Evolutionary conservation across 768 basidiomycete species (phyloP), one percentile per base, ranked within the genome.

Genomic region (Termitomyces titanicus): DNA sequence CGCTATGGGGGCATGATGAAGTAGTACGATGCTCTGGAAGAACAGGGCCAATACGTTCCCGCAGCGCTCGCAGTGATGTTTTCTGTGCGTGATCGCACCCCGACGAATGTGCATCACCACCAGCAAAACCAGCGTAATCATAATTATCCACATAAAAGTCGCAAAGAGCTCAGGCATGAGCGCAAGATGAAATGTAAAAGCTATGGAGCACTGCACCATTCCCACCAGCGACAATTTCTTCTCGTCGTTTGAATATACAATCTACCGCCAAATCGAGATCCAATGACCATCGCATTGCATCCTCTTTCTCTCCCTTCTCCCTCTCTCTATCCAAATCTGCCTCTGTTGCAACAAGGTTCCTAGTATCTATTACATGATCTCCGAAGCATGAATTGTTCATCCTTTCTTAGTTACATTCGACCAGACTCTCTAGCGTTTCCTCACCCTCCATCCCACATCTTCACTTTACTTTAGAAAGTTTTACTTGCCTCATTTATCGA

Each of bases 161-260:
- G 82, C 56, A 86, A 84, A 67, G 87, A 89, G 70, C 70, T 79
- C 58, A 76, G 82, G 61, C 75, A 81, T 64, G 87, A 90, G 72
- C 82, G 81, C 65, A 88, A 85, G 72, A 74, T 80, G 69, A 84
- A 86, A 69, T 77, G 82, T 60, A 80, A 85, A 74, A 77, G 72
- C 69, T 75, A 74, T 65, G 74, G 72, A 61, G 66, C 80, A 53
- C 63, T 62, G 4, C 67, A 74, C n/a, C 73, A 78, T 34, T 69
- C 70, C 45, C 74, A 75, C 47, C 74, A 73, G 48, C 75, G 79
- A 40, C 13, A 56, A 55, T 44, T 63, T 59, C 22, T 66, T 63
- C 29, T 49, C 50, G 22, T 58, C 59, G 12, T 59, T 56, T 63
- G 49, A 66, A 58, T 50, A 49, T 66, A 42, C 64, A 50, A 58